Conservation (phyloP, 768 basidiomycete species). For the Leccinum imitatum region DNA sequence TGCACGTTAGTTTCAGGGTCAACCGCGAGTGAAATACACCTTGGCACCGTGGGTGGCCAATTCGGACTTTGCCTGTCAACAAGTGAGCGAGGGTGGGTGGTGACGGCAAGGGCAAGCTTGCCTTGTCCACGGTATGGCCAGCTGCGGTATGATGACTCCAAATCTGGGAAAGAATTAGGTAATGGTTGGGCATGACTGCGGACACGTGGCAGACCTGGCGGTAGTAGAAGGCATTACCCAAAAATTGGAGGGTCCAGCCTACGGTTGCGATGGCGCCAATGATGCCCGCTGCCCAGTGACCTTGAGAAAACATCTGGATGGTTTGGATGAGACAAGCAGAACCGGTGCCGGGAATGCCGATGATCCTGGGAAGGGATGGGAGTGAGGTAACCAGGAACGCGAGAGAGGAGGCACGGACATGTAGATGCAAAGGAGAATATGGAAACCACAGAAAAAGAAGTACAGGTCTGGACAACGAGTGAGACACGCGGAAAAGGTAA, state of each 20-base stretch:
- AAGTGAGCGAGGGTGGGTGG: conserved; percentile 6
- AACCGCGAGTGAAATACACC: conserved; percentile 85
- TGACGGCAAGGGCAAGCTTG: conserved; percentile 27
- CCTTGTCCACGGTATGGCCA: conserved; percentile 89
- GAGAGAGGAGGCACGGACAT: conserved; percentile 52
- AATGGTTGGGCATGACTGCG: conserved; percentile 9
- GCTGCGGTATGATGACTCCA: conserved; percentile 77
- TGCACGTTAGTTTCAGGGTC: conserved; percentile 27
- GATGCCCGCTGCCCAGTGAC: conserved; percentile 76
- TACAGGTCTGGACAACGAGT: conserved; percentile 68
- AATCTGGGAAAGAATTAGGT: conserved; percentile 46
- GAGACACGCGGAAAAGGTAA: conserved; percentile 4
- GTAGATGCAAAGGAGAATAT: conserved; percentile 89
- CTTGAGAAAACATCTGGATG: conserved; percentile 72
- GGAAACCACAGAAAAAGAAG: conserved; percentile 96
- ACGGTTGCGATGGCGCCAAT: conserved; percentile 78
- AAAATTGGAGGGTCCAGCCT: conserved; percentile 86
- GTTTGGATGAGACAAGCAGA: conserved; percentile 95
- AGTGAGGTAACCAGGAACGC: conserved; percentile 16
- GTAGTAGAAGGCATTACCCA: conserved; percentile 80
- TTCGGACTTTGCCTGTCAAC: conserved; percentile 73
- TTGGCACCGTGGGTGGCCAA: conserved; percentile 82
- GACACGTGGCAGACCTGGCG: conserved; percentile 53
- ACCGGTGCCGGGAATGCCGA: conserved; percentile 94
- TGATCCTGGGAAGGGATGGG: conserved; percentile 58